phyloP scores from a whole-genome alignment of 129 eudicot genomes.

The Flaveria ramosissima region DNA sequence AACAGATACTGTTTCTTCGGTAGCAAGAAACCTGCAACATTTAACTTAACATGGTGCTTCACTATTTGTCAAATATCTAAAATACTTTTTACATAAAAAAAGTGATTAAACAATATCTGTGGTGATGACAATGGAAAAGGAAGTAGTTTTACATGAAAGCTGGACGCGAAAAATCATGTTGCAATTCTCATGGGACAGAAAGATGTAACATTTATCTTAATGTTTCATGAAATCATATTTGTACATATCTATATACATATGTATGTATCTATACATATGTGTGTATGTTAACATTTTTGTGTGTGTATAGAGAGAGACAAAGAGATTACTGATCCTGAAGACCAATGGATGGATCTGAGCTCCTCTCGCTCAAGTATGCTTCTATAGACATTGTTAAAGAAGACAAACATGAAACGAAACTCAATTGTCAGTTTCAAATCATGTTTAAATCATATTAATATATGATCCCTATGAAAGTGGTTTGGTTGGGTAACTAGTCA shows the following conservation, averaged over 20 bases:
- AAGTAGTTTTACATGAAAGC: background rate
- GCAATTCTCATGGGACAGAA: background rate
- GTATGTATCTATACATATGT: background rate
- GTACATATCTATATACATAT: background rate
- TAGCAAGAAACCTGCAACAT: no score
- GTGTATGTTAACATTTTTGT: background rate
- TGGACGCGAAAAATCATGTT: background rate
- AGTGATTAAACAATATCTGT: no score
- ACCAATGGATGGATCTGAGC: slow-evolving; percentile 85
- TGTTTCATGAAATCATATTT: background rate
- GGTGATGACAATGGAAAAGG: no score
- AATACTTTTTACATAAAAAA: background rate
- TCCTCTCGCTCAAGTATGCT: slow-evolving; percentile 80
- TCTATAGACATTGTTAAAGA: slow-evolving; percentile 57
- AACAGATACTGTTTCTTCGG: background rate
- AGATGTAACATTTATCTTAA: background rate
- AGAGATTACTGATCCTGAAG: slow-evolving; percentile 64
- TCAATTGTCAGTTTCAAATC: slow-evolving; percentile 3
- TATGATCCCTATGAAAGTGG: background rate
- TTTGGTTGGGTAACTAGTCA: background rate
- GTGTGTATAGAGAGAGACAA: slow-evolving; percentile 17
- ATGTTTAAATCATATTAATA: slow-evolving; percentile 17
- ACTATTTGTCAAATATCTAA: background rate
- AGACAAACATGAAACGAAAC: slow-evolving; percentile 15
- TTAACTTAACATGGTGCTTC: background rate